Evolutionary conservation across 2,329 filamentous ascomycete species (phyloP).

Genomic region (Aspergillus fumigatus): DNA sequence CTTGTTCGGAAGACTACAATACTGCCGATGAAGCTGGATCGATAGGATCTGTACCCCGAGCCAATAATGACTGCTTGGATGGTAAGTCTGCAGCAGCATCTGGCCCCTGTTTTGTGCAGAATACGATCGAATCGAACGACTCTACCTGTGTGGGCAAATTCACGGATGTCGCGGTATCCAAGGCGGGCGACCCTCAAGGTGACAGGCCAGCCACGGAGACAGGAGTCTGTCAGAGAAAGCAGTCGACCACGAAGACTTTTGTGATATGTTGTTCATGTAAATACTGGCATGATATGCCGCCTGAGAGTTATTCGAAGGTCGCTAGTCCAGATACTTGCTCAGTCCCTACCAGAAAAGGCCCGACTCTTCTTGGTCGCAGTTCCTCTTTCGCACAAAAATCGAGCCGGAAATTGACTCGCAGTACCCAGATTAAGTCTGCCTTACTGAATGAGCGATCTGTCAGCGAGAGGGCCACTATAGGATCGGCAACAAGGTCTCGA

Average conservation of each 20-base stretch:
- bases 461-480: slow-evolving; percentile 4
- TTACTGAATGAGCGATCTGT: background rate
- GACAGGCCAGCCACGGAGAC: slow-evolving; percentile 12
- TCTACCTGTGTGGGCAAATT: background rate
- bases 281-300: slow-evolving; percentile 42
- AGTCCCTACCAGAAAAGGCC: background rate
- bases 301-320: slow-evolving; percentile 35
- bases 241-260: slow-evolving; percentile 35
- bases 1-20: slow-evolving; percentile 27
- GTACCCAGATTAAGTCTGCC: background rate
- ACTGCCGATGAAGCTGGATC: slow-evolving; percentile 27
- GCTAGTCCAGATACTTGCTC: slow-evolving; percentile 21
- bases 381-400: background rate
- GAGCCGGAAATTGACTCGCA: background rate
- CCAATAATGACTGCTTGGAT: slow-evolving; percentile 2
- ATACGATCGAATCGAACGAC: background rate
- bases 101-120: background rate
- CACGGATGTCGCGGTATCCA: background rate
- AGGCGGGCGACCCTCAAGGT: background rate
- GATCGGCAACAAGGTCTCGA: slow-evolving; percentile 7
- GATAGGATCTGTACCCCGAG: slow-evolving; percentile 9
- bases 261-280: slow-evolving; percentile 42
- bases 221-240: slow-evolving; percentile 12
- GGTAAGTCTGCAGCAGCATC: background rate
- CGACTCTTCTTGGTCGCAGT: background rate